Evolutionary conservation across 345 rosid genomes (phyloP), one percentile per base, ranked within the genome.

Genomic region (Sonneratia alba): DNA sequence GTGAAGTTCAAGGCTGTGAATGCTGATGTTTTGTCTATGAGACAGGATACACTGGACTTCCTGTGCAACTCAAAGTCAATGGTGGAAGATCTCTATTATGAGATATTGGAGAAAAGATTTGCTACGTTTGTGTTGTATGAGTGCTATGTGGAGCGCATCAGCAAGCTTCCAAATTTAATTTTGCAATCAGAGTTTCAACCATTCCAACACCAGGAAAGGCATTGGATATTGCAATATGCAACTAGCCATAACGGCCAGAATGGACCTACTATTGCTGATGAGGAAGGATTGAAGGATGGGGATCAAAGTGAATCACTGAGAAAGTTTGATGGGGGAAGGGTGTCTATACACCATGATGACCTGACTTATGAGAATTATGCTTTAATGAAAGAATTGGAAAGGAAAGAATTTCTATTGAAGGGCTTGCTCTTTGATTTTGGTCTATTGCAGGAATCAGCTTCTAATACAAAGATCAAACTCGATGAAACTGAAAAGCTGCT

Each of bases 381-480:
- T 70, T 91, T 93, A 67, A 85, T 80, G 85, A 85, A 82, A 73
- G 92, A 89, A 82, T 66, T 93, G 80, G 85, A 87, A 76, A 88
- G 97, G 78, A 93, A 89, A 80, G 89, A 91, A 76, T 76, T 83
- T 76, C 75, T 89, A 71, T 77, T 89, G 71, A 87, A 88, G 81
- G 97, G 97, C 75, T 81, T 93, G 84, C 90, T 88, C 77, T 93
- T 93, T 80, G 98, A 93, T 83, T 83, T 93, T 76, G 81, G 87
- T 82, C 84, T 93, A 80, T 81, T 93, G 77, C 97, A 93, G 75
- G 98, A 93, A 84, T 83, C 91, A n/a, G 87, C 91, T 77, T 89
- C 97, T 56, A 79, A 79, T 70, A 83, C 77, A 66, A 88, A 81
- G 77, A 92, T 91, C 36, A 74, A 85, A 47, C 87, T 85, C 84